A percentile compares a stretch with the other conserved stretches of the same genome.
phyloP scores from a whole-genome alignment of 75 land plant genomes.

The Adiantum capillusveneris region DNA sequence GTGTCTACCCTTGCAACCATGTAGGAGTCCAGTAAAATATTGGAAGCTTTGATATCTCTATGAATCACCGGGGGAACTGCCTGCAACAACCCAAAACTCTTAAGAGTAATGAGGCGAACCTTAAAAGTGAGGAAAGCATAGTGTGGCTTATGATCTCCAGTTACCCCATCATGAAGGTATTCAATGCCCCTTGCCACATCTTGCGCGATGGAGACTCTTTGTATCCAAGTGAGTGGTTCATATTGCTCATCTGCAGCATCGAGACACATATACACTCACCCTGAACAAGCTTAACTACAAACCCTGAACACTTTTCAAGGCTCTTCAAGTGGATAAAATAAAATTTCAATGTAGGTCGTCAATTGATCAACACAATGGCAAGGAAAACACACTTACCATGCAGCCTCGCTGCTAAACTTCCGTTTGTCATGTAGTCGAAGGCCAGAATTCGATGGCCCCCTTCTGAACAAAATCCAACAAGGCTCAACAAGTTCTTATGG shows the following conservation, averaged over 20 bases:
- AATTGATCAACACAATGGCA: no score
- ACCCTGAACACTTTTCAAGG: no score
- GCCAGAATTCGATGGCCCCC: constrained; percentile 74
- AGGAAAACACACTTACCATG: constrained; percentile 37
- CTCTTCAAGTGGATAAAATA: no score
- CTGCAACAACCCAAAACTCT: constrained; percentile 49
- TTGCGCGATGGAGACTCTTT: constrained; percentile 17
- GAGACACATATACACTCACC: no score
- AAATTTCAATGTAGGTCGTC: no score
- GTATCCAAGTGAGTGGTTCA: constrained; percentile 16
- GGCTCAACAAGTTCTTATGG: constrained; percentile 87
- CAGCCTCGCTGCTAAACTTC: constrained; percentile 69
- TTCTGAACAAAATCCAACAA: constrained; percentile 94
- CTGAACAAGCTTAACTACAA: no score
- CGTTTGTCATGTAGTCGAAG: constrained; percentile 88
- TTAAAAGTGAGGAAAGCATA: background rate
- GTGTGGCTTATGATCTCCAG: no score
- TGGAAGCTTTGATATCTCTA: constrained; percentile 94
- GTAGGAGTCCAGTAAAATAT: constrained; percentile 76
- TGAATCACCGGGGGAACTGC: constrained; percentile 94
- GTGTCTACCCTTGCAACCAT: constrained; percentile 85
- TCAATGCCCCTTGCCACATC: constrained; percentile 28
- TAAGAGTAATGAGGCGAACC: background rate
- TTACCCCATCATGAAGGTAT: constrained; percentile 34
- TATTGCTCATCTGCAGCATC: background rate